Base-by-base conservation (phyloP, 805 yeast species). In the Yarrowia keelungensis region DNA sequence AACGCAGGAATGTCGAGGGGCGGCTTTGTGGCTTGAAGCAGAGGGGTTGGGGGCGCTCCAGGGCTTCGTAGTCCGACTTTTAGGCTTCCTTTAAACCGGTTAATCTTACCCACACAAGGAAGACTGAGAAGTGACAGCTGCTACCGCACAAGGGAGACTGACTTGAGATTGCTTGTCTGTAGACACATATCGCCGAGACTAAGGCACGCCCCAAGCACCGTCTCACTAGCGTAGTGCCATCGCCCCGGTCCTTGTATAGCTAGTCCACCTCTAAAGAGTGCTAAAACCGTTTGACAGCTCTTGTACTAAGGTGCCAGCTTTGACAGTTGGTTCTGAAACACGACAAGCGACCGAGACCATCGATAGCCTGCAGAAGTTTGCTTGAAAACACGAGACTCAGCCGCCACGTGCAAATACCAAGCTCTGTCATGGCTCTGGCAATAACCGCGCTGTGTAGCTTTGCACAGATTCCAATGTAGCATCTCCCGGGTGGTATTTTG, bases 341-440 rank as follows among this genome's bases (percentile, higher is more conserved):
- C 41, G 56, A 26, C 32, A 26, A 51, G 26, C 5, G 12, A n/a
- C 38, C 38, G 15, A 16, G 16, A 11, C 5, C 2, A 11, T 15
- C 8, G 42, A 35, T 26, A 47, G 42, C 56, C 22, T 51, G 56
- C 56, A 51, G 56, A 51, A 16, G 56, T 51, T 51, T 51, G 56
- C 56, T 49, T n/a, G 56, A 35, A 16, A 51, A 36, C 56, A 51
- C 56, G 56, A 51, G 56, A 16, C 12, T n/a, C 9, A 10, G 56
- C 26, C 22, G 32, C 56, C 56, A 51, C 56, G 56, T 51, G 56
- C 42, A 35, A 35, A 35, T 26, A 14, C 16, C 32, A 26, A 26
- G 41, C 5, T 10, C 36, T 47, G 38, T 26, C 16, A 8, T 9
- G 8, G 15, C 8, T 11, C 5, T 19, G 32, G 15, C 10, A 15